A percentile compares a stretch with the other conserved stretches of the same genome.
Evolutionary conservation across 2,329 filamentous ascomycete species (phyloP).

Genomic region (Diplodia corticola): DNA sequence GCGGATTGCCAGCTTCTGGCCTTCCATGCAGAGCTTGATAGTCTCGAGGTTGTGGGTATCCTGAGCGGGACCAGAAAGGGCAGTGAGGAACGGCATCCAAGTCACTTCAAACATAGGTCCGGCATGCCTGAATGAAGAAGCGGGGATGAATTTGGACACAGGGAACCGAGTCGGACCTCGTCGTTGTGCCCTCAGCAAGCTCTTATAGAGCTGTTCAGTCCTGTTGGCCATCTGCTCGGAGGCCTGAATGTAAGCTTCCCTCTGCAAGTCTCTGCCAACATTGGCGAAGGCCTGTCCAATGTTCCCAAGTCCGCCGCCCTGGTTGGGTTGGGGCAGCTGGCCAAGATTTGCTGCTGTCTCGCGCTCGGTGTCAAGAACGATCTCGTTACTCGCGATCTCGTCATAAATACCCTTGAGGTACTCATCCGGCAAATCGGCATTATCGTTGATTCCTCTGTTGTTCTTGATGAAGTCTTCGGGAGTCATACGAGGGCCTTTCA

Average conservation of each 20-base stretch:
- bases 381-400: conserved; percentile 88
- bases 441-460: conserved; percentile 97
- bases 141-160: conserved; percentile 78
- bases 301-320: conserved; percentile 68
- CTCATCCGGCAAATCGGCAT: conserved; percentile 86
- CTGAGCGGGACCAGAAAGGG: conserved; percentile 88
- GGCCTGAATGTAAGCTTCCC: conserved; percentile 91
- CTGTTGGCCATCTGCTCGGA: conserved; percentile 89
- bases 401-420: conserved; percentile 89
- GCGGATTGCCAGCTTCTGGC: conserved; percentile 88
- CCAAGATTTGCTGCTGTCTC: conserved; percentile 84
- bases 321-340: conserved; percentile 57
- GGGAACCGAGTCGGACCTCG: conserved; percentile 71
- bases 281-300: conserved; percentile 89
- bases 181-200: conserved; percentile 84
- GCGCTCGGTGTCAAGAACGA: conserved; percentile 89
- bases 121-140: conserved; percentile 90
- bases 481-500: conserved; percentile 81
- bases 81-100: conserved; percentile 99
- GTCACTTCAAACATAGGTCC: conserved; percentile 98
- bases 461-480: conserved; percentile 99
- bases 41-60: conserved; percentile 91
- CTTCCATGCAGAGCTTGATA: conserved; percentile 89
- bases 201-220: conserved; percentile 87
- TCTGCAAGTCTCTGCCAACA: conserved; percentile 84